These are phyloP conservation scores for Ricinus communis DNA, from an alignment of 345 rosid genomes.

Conservation along the genomic window DNA sequence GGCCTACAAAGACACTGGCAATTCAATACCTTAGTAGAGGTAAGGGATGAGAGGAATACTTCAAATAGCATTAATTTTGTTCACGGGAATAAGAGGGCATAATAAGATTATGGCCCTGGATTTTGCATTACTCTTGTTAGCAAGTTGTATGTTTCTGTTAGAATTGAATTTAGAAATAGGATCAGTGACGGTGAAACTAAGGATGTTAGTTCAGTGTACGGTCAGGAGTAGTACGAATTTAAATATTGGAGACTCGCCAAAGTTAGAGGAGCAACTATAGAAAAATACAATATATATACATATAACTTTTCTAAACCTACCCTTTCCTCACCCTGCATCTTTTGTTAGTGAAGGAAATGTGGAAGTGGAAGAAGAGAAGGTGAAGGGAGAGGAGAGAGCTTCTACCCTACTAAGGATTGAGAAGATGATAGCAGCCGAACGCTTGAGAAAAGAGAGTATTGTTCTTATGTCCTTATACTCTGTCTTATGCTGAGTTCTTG, in stretches of 20 bases:
- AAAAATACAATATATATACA: no score
- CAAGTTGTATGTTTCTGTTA: neutral
- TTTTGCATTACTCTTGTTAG: neutral
- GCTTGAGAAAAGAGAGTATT: no score
- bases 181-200: neutral
- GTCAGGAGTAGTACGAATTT: neutral
- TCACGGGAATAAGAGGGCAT: neutral
- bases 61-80: neutral
- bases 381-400: no score
- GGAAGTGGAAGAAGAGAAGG: no score
- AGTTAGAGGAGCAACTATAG: neutral
- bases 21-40: neutral
- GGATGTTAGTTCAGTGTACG: neutral
- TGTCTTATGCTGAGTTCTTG: no score
- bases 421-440: no score
- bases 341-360: no score
- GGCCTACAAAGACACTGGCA: neutral
- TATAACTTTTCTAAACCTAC: no score
- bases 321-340: no score
- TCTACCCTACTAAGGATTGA: no score
- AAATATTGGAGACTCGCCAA: neutral
- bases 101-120: neutral
- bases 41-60: neutral
- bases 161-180: neutral
- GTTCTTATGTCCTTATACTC: no score